Percentiles rank a stretch among this genome's conserved stretches.
These are phyloP conservation scores for Trichoderma sp. DNA, from an alignment of 2,329 filamentous ascomycete species.

Conservation along the genomic window DNA sequence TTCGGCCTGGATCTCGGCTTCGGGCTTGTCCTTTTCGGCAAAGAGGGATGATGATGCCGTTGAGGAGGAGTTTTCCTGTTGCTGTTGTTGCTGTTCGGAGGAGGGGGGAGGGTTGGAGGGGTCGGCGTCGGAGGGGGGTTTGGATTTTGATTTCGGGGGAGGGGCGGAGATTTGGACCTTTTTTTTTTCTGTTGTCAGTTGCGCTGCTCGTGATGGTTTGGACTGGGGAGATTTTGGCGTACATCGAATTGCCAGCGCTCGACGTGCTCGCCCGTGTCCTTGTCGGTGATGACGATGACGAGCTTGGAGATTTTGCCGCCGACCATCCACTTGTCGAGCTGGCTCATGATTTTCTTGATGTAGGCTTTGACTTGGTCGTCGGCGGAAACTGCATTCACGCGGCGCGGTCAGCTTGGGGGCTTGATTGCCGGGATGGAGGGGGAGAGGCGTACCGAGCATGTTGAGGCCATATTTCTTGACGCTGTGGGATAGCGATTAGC, in stretches of 20 bases:
- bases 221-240: slow-evolving; percentile 33
- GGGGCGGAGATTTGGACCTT: slow-evolving; percentile 36
- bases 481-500: slow-evolving; percentile 31
- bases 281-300: slow-evolving; percentile 94
- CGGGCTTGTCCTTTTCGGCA: slow-evolving; percentile 72
- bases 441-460: slow-evolving; percentile 70
- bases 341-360: slow-evolving; percentile 98
- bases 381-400: slow-evolving; percentile 66
- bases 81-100: slow-evolving; percentile 46
- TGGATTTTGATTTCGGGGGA: slow-evolving; percentile 45
- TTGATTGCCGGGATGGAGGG: not conserved
- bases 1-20: slow-evolving; percentile 90
- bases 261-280: slow-evolving; percentile 93
- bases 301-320: slow-evolving; percentile 96
- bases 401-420: not conserved
- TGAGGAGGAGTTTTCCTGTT: slow-evolving; percentile 66
- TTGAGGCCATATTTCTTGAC: slow-evolving; percentile 99
- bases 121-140: slow-evolving; percentile 31
- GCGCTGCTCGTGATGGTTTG: no score
- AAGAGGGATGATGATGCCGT: slow-evolving; percentile 28
- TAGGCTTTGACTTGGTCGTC: slow-evolving; percentile 99
- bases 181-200: not conserved
- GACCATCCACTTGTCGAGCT: slow-evolving; percentile 97
- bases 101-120: not conserved
- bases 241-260: slow-evolving; percentile 99